Base-by-base conservation (phyloP, 2,329 filamentous ascomycete genomes). In the Fusarium circinatum region DNA sequence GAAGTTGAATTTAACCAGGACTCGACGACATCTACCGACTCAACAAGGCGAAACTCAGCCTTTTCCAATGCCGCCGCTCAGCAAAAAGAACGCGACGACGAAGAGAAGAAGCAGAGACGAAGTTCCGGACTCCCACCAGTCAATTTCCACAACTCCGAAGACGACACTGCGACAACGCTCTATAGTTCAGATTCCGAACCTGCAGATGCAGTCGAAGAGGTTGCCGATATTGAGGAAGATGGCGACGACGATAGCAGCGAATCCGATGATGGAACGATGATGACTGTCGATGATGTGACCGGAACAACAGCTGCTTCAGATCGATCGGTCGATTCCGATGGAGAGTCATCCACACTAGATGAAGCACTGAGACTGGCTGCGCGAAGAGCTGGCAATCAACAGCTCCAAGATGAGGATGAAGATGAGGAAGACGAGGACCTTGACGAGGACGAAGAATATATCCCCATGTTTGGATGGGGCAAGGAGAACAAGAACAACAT, bases 1-100 rank as follows among this genome's bases (percentile, higher is more conserved):
- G 95, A 96, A 63, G 90, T 98, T 49, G 96, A 98, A 79, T 93
- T 95, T 71, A 89, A 91, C 80, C 94, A 95, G 79, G 95, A 98
- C 80, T 94, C 94, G 26, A 97, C 95, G 3, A 93, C 92, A 13
- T 93, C 93, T 1, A 93, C 91, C 2, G 93, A 96, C 73, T 91
- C 91, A 17, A 94, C 93, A 18, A 87, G 94, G 75, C 89, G 93
- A 71, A 90, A 91, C 59, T 96, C 94, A 47, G 48, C 65, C 32
- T 56, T 66, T 34, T 63, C 73, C 34, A 68, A 72, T 22, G 57
- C 38, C 14, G 60, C 60, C 11, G 52, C 62, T 30, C 83, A 85
- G 14, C 89, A 94, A 45, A 86, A 89, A 4, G 84, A 86, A 22
- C 84, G 84, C 20, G 87, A 89, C 8, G 91, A 89, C 15, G 89